phyloP scores from a whole-genome alignment of 768 basidiomycete genomes.

The Boletus huronensis region DNA sequence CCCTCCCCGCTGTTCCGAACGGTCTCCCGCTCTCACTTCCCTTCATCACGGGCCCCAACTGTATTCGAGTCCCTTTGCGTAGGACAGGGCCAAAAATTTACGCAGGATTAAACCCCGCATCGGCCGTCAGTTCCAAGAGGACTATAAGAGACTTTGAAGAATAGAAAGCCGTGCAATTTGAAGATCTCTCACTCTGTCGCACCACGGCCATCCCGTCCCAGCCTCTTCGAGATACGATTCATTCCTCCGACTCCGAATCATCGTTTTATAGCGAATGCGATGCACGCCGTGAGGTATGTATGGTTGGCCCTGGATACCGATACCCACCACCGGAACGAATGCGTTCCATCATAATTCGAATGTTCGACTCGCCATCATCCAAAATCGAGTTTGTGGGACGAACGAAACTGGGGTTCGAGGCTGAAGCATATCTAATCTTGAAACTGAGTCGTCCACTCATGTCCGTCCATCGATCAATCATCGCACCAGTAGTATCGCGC shows the following conservation, averaged over 20 bases:
- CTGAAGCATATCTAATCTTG: not conserved
- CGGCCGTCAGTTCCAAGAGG: not conserved
- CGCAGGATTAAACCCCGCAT: not conserved
- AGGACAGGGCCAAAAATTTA: conserved; percentile 48
- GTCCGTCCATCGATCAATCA: not conserved
- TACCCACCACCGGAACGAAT: not conserved
- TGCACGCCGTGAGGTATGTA: not conserved
- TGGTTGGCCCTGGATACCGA: not conserved
- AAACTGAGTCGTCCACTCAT: not conserved
- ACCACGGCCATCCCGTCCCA: not conserved
- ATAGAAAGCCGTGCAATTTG: too few species aligned
- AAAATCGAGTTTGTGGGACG: not conserved
- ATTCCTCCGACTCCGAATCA: not conserved
- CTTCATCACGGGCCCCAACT: conserved; percentile 60
- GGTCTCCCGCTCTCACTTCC: not conserved
- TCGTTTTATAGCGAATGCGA: not conserved
- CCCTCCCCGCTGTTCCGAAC: not conserved
- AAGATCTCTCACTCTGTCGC: too few species aligned
- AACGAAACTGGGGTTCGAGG: not conserved
- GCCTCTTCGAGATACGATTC: not conserved
- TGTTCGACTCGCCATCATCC: not conserved
- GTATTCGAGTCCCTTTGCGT: conserved; percentile 52
- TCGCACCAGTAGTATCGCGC: not conserved
- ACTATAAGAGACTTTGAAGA: not conserved
- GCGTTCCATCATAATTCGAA: not conserved